phyloP scores from a whole-genome alignment of 805 yeast genomes.

The Starmerella asiatica region DNA sequence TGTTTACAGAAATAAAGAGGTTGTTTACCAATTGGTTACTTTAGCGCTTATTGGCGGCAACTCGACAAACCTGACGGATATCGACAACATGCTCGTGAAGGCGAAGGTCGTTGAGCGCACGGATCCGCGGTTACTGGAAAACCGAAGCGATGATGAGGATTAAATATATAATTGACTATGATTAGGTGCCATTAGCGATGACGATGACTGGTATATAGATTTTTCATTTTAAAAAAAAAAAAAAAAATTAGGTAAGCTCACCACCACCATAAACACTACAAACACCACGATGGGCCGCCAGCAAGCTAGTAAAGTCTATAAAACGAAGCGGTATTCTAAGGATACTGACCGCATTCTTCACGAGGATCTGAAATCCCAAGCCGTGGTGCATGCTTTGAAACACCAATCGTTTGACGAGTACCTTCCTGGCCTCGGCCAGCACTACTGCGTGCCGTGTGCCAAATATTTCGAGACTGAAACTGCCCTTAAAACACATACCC shows the following conservation, averaged over 20 bases:
- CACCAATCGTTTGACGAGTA: conserved; percentile 80
- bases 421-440: conserved; percentile 89
- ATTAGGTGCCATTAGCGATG: too few species aligned
- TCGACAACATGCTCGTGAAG: conserved; percentile 59
- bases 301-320: conserved; percentile 39
- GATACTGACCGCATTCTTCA: conserved; percentile 69
- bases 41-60: conserved; percentile 75
- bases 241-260: conserved; percentile 1
- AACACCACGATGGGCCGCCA: conserved; percentile 21
- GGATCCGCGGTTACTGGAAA: conserved; percentile 51
- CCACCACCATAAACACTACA: too few species aligned
- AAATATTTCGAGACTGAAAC: conserved; percentile 70
- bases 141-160: conserved; percentile 29
- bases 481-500: conserved; percentile 59
- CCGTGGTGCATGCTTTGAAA: conserved; percentile 43
- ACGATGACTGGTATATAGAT: background rate
- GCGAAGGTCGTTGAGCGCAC: conserved; percentile 49
- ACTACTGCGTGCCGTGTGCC: conserved; percentile 88
- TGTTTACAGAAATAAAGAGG: conserved; percentile 65
- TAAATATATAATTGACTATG: too few species aligned
- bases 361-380: conserved; percentile 53
- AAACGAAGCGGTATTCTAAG: conserved; percentile 42
- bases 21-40: conserved; percentile 69
- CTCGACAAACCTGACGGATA: conserved; percentile 50
- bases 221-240: background rate